phyloP scores from a whole-genome alignment of 441 rosid species.

The Geranium incanum region DNA sequence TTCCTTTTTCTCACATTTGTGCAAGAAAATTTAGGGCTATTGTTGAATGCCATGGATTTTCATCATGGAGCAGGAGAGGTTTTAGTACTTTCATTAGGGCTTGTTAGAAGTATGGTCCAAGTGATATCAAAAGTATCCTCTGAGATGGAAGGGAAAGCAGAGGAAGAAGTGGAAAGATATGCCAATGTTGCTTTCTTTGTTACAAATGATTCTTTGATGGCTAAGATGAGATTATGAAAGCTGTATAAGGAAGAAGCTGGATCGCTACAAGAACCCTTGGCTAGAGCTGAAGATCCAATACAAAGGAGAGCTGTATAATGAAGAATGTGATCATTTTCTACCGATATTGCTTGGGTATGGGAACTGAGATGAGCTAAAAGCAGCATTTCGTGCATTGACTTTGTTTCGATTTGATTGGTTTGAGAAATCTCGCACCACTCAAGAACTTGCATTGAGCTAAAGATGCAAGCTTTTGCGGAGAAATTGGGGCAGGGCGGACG shows the following conservation, averaged over 20 bases:
- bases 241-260: constrained; percentile 85
- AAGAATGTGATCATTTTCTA: constrained; percentile 90
- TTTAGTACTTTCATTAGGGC: constrained; percentile 85
- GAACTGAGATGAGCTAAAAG: constrained; percentile 97
- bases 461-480: too few species aligned
- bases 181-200: constrained; percentile 34
- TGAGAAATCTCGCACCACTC: constrained; percentile 89
- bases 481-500: too few species aligned
- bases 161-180: constrained; percentile 90
- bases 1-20: background rate
- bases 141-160: constrained; percentile 96
- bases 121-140: constrained; percentile 69
- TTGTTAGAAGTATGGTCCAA: constrained; percentile 91
- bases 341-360: constrained; percentile 53
- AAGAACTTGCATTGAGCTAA: constrained; percentile 78
- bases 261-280: constrained; percentile 98
- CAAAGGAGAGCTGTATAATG: constrained; percentile 94
- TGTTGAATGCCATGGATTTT: constrained; percentile 57
- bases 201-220: constrained; percentile 16
- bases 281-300: constrained; percentile 95
- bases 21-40: background rate
- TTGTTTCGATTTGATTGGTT: constrained; percentile 94
- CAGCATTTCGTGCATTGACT: constrained; percentile 74
- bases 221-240: constrained; percentile 98
- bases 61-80: constrained; percentile 94